Base-by-base conservation (phyloP, 2,329 filamentous ascomycete genomes). In the Ophiosphaerella korrae region DNA sequence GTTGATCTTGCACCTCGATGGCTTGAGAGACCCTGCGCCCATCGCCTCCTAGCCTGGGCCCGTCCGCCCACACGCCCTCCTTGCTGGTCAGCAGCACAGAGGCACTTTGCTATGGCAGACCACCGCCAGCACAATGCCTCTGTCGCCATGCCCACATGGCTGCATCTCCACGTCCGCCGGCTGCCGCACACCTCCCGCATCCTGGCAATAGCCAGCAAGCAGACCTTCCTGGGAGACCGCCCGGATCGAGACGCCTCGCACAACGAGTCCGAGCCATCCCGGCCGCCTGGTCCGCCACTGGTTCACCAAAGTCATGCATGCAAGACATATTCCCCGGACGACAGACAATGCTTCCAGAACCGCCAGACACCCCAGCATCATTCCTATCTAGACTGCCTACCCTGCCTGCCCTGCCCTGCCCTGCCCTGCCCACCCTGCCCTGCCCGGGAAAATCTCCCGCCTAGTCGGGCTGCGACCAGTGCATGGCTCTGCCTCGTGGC, bases 331-430 rank as follows among this genome's bases (percentile, higher is more conserved):
- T 46, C 42, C 52, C 42, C 56, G 48, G 38, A 42, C 18, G 48
- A 44, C 44, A 29, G 7, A 46, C 49, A 42, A 45, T 52, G 54
- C 58, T 48, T 65, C 60, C 60, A 65, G 55, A 62, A 58, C 50
- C 49, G 52, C 51, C 36, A 21, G 18, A 21, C 18, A 47, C 50
- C 50, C 53, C 47, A 49, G 53, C 38, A 42, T 34, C 13, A 11
- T 18, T 38, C 21, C 14, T 23, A 29, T 29, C 26, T 29, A 29
- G 26, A 29, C 26, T 29, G 11, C 7, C 11, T 29, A 29, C 26
- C 26, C 26, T 29, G 11, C 26, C 26, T 29, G 11, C 26, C 26
- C 26, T 29, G 11, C 26, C 26, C 26, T 29, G 11, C 26, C 26
- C 26, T 29, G 11, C 26, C 26, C 26, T 29, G 11, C 7, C 11